A percentile compares a stretch with the other conserved stretches of the same genome.
Conservation (phyloP, 257 asterid species). For the Asclepias syriaca region DNA sequence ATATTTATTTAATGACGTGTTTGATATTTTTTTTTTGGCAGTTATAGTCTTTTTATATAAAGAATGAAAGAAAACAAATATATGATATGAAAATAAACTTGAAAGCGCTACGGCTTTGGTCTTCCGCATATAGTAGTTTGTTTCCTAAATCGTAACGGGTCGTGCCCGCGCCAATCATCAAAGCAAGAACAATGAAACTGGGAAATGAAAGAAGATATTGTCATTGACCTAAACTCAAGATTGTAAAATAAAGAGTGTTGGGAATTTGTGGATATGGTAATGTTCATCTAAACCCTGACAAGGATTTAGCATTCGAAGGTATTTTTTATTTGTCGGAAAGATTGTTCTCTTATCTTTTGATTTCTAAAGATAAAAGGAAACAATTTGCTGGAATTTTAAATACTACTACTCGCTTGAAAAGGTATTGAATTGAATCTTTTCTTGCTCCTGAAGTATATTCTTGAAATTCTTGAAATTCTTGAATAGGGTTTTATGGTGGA, state of each 20-base stretch:
- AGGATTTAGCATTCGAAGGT: background rate
- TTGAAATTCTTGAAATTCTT: constrained; percentile 3
- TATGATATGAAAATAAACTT: background rate
- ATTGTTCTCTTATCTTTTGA: background rate
- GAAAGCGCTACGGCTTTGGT: background rate
- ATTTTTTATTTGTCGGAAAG: background rate
- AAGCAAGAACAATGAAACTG: background rate
- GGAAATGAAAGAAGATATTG: background rate
- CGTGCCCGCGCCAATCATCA: background rate
- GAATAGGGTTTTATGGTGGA: constrained; percentile 28
- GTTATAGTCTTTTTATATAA: too few relatives aligned
- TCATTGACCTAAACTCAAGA: background rate
- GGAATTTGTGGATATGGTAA: constrained; percentile 1
- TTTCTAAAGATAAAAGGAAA: background rate
- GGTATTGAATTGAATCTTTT: background rate
- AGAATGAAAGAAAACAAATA: too few relatives aligned
- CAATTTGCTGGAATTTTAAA: background rate
- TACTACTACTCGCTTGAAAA: constrained; percentile 5
- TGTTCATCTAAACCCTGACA: background rate
- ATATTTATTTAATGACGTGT: too few relatives aligned
- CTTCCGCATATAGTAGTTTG: background rate
- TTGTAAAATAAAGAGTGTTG: too few relatives aligned
- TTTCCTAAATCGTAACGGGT: background rate
- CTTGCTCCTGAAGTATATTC: background rate
- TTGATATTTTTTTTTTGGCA: too few relatives aligned